Evolutionary conservation across 2,329 filamentous ascomycete genomes (phyloP).

Genomic region (Elsinoe australis): DNA sequence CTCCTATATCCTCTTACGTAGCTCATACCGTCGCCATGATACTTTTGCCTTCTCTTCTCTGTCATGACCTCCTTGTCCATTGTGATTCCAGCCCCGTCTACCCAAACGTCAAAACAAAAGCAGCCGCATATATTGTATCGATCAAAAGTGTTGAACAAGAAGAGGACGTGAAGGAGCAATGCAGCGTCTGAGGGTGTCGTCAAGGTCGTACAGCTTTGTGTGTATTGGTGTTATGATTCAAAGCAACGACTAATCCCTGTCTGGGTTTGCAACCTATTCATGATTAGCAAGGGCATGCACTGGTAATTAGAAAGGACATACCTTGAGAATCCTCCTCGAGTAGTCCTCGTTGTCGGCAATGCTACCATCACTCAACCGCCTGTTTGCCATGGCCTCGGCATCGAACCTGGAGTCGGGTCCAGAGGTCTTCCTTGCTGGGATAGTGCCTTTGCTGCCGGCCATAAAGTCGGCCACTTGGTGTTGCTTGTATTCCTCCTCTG

Average conservation of each 20-base stretch:
- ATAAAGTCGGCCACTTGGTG: conserved; percentile 68
- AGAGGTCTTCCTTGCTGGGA: conserved; percentile 10
- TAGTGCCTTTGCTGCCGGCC: conserved; percentile 39
- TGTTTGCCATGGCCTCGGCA: conserved; percentile 68
- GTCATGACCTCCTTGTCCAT: neutral
- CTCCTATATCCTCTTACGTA: neutral
- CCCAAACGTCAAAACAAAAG: neutral
- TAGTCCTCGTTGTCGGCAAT: conserved; percentile 97
- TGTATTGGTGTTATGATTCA: neutral
- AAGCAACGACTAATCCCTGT: conserved; percentile 14
- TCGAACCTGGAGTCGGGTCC: conserved; percentile 68
- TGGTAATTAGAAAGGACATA: conserved; percentile 33
- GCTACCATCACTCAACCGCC: conserved; percentile 85
- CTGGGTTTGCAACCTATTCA: conserved; percentile 21
- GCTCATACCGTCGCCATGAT: no score
- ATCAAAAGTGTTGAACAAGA: conserved; percentile 15
- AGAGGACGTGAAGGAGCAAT: conserved; percentile 3
- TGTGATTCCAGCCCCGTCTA: conserved; percentile 1
- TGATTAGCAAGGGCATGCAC: neutral
- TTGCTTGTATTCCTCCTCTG: conserved; percentile 80
- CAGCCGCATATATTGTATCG: conserved; percentile 1
- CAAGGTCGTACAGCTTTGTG: conserved; percentile 10
- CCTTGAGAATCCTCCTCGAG: conserved; percentile 89
- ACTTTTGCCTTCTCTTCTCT: neutral
- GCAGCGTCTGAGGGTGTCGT: conserved; percentile 8